Base-by-base conservation (phyloP, 768 basidiomycete species). In the Steccherinum ochraceum region DNA sequence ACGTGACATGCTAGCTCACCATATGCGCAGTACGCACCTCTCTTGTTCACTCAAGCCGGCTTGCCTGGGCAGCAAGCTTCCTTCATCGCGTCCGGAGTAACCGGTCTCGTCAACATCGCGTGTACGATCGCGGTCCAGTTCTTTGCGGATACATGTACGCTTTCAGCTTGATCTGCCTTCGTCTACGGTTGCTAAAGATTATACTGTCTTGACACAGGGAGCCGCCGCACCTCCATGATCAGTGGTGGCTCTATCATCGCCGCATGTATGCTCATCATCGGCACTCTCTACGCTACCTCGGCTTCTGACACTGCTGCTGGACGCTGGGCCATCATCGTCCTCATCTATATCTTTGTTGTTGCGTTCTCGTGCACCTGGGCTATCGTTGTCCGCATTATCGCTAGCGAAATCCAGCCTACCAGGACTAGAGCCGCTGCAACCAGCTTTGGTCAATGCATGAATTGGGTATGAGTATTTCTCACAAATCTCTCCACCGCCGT, bases 81-180 rank as follows among this genome's bases (percentile, higher is more conserved):
- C 2, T 78, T 79, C 62, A 66, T 78, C 26, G 76, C 75, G 0
- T 76, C 76, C 1, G 79, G 76, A 3, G 65, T 78, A 12, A 72
- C 74, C 1, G 78, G 76, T 24, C 64, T 79, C 39, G 55, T 76
- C 27, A 72, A 71, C 52, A 52, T 78, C 18, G 63, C 62, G 13
- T 61, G 65, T 40, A 74, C 72, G 4, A 64, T 75, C 45, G 59
- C 64, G 2, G 62, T 69, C 11, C 72, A 72, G 52, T 48, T 69
- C 42, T 70, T 62, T 46, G 65, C 69, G 16, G 75, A 76, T 46
- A 69, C 62, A 53, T 75, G 71, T 70, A 59, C 52, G 44, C 51
- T 11, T 18, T 26, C 30, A 16, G n/a, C n/a, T n/a, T n/a, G n/a
- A n/a, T n/a, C 11, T 41, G n/a, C 27, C 18, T 23, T 45, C 39